phyloP scores from a whole-genome alignment of 2,329 filamentous ascomycete genomes.

The Capronia americana region DNA sequence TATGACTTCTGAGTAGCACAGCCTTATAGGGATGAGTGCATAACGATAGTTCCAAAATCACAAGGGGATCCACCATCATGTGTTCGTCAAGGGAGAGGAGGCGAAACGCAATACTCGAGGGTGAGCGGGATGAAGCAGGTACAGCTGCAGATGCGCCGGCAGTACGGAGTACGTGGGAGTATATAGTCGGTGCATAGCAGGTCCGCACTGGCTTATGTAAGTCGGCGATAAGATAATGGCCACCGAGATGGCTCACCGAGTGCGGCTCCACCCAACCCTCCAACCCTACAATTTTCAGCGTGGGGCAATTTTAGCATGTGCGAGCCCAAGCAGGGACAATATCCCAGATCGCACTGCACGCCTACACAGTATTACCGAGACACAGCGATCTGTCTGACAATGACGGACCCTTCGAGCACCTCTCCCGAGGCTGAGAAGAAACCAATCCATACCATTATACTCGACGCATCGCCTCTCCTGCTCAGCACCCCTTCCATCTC shows the following conservation, averaged over 20 bases:
- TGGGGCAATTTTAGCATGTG: background rate
- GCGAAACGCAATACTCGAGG: no score
- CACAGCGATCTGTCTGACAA: background rate
- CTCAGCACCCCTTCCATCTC: conserved; percentile 89
- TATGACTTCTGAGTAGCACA: no score
- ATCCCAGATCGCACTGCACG: background rate
- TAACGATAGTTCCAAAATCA: no score
- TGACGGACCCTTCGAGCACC: conserved; percentile 2
- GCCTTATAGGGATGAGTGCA: no score
- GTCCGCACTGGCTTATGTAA: background rate
- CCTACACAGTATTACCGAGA: background rate
- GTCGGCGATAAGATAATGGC: conserved; percentile 3
- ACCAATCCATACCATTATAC: conserved; percentile 78
- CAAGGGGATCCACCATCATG: no score
- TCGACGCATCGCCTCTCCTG: conserved; percentile 92
- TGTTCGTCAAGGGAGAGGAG: no score
- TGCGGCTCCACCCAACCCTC: no score
- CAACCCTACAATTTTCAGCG: background rate
- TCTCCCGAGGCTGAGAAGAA: conserved; percentile 54
- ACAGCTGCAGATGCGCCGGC: no score
- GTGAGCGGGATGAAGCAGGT: no score
- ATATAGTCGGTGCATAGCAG: no score
- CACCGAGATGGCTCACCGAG: no score
- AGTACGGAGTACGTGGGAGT: no score
- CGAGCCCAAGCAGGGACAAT: background rate